A percentile compares a stretch with the other conserved stretches of the same genome.
These are phyloP conservation scores for Manihot esculenta DNA, from an alignment of 441 rosid species.

Conservation along the genomic window DNA sequence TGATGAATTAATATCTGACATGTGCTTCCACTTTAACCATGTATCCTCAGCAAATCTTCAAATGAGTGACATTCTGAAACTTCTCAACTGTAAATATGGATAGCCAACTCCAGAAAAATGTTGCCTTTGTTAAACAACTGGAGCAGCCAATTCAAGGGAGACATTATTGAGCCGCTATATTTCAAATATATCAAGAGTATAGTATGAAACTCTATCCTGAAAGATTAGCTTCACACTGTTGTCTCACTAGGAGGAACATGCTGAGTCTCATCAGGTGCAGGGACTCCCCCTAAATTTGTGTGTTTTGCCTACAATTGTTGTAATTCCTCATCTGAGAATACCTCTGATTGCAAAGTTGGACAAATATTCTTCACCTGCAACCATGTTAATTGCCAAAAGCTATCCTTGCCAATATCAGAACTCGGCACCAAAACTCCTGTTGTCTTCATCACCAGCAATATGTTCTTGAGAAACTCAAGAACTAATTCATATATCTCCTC, in stretches of 20 bases:
- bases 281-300: slow-evolving; percentile 19
- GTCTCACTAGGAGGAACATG: slow-evolving; percentile 31
- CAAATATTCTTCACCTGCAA: slow-evolving; percentile 73
- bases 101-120: not conserved
- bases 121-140: slow-evolving; percentile 4
- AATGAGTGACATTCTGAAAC: not conserved
- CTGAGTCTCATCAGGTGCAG: slow-evolving; percentile 27
- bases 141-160: not conserved
- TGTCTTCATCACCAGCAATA: slow-evolving; percentile 73
- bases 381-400: slow-evolving; percentile 93
- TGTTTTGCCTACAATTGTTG: slow-evolving; percentile 34
- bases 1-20: not conserved
- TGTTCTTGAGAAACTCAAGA: slow-evolving; percentile 80
- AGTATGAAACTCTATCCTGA: not conserved
- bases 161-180: slow-evolving; percentile 1
- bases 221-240: slow-evolving; percentile 23
- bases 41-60: not conserved
- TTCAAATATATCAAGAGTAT: slow-evolving; percentile 13
- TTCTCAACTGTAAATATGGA: not conserved
- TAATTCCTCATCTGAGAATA: slow-evolving; percentile 63
- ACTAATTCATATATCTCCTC: slow-evolving; percentile 76
- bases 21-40: not conserved
- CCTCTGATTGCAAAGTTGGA: slow-evolving; percentile 69
- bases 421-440: slow-evolving; percentile 68
- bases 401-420: slow-evolving; percentile 76